phyloP scores from a whole-genome alignment of 2,329 filamentous ascomycete genomes.

The Aspergillus versicolor region DNA sequence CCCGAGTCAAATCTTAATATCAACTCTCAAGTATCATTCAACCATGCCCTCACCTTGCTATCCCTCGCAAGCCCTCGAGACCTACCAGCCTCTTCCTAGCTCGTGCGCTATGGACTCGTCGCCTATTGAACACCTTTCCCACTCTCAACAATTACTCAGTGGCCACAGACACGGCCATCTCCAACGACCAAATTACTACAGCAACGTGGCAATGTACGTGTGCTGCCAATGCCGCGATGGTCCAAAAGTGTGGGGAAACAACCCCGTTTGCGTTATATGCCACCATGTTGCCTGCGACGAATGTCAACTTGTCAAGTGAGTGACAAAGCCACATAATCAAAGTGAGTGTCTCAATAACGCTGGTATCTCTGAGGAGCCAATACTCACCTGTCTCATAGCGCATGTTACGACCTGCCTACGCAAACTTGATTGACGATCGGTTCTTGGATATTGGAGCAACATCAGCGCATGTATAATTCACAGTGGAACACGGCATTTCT shows the following conservation, averaged over 20 bases:
- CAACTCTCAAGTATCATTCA: not conserved
- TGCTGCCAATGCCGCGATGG: constrained; percentile 42
- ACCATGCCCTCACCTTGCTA: not conserved
- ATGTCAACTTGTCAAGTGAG: constrained; percentile 32
- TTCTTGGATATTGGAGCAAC: not conserved
- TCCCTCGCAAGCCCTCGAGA: not conserved
- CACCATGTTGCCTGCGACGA: constrained; percentile 29
- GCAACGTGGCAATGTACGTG: constrained; percentile 31
- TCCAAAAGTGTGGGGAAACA: constrained; percentile 36
- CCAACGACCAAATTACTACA: constrained; percentile 8
- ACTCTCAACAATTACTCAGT: not conserved
- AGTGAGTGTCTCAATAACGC: not conserved
- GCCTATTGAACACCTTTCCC: not conserved
- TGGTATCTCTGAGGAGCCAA: not conserved
- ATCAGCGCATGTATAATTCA: not conserved
- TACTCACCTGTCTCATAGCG: not conserved
- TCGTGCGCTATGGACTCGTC: not conserved
- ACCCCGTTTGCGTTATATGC: constrained; percentile 35
- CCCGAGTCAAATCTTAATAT: not conserved
- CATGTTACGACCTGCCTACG: not conserved
- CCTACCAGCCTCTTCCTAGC: constrained; percentile 1
- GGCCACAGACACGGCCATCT: not conserved
- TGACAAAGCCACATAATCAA: not conserved
- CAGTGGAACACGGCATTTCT: not conserved
- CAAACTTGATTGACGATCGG: not conserved